Base-by-base conservation (phyloP, 345 rosid species). In the Gossypium bickii region DNA sequence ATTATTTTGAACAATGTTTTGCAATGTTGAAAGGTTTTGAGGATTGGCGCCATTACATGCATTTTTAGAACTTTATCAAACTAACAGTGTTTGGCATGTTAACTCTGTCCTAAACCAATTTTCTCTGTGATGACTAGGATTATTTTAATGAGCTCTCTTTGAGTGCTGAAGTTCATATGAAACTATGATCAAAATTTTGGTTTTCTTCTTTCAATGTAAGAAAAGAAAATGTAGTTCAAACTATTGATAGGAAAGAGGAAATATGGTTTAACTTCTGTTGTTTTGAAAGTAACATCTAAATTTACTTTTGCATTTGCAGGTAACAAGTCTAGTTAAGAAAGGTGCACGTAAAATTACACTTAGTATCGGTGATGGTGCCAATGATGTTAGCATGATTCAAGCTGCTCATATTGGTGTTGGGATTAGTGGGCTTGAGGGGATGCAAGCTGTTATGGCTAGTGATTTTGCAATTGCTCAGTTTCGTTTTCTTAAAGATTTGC, bases 381-480 rank as follows among this genome's bases (percentile, higher is more conserved):
- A 96, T 84, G 99, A 96, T 80, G 99, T 96, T 79, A 93, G 99
- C 88, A 96, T 96, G 99, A 96, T 96, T 82, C 99, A 96, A 86
- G 99, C 99, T 53, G 98, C 99, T 80, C 99, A 96, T 83, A 92
- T 96, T 80, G 98, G 99, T 55, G 82, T 96, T 74, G 99, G 99
- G 77, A 96, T 96, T 81, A 96, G 99, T 79, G 99, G 99, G 72
- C 47, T 88, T 86, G 99, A 96, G 82, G 99, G 99, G 75, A 93
- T 93, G 98, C 97, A 96, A 86, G 99, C 98, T 61, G 99, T 93
- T 81, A 96, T 96, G 98, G 99, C 99, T 62, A 96, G 99, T 88
- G 99, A 96, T 82, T 96, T 93, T 87, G 97, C 99, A 73, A 93
- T 96, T 83, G 99, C 99, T 63, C 99, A 96, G 83, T 96, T 93